These are phyloP conservation scores for Aspergillus melleus DNA, from an alignment of 2,329 filamentous ascomycete species.

Conservation along the genomic window DNA sequence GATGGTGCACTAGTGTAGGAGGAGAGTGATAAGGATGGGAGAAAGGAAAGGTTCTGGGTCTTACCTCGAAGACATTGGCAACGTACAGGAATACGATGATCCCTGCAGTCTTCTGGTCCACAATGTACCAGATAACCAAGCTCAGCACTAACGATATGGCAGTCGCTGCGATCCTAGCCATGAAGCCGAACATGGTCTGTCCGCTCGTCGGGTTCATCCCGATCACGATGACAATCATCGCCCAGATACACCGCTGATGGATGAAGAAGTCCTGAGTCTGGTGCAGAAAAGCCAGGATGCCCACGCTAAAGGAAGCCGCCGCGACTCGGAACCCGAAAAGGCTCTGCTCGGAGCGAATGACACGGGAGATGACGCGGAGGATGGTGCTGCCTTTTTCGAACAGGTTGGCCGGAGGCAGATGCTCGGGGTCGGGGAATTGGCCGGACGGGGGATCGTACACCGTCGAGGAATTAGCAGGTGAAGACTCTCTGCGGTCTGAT, in stretches of 20 bases:
- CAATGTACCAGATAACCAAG: slow-evolving; percentile 71
- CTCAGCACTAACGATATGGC: slow-evolving; percentile 61
- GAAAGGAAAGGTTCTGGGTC: not conserved
- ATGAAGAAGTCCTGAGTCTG: slow-evolving; percentile 66
- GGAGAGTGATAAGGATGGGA: too few species aligned
- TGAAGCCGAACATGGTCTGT: slow-evolving; percentile 67
- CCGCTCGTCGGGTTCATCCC: slow-evolving; percentile 68
- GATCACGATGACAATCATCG: slow-evolving; percentile 72
- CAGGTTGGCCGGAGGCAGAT: slow-evolving; percentile 62
- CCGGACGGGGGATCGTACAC: slow-evolving; percentile 53
- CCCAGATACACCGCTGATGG: slow-evolving; percentile 69
- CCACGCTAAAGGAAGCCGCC: slow-evolving; percentile 69
- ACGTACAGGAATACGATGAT: slow-evolving; percentile 69
- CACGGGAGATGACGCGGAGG: slow-evolving; percentile 56
- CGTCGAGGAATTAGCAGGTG: slow-evolving; percentile 37
- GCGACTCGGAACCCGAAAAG: slow-evolving; percentile 69
- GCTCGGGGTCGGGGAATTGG: slow-evolving; percentile 62
- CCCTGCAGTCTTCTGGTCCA: slow-evolving; percentile 60
- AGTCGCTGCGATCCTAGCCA: slow-evolving; percentile 65
- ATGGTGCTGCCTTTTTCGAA: slow-evolving; percentile 63
- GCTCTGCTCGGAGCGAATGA: slow-evolving; percentile 65
- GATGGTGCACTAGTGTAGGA: not conserved
- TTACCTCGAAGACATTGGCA: slow-evolving; percentile 57
- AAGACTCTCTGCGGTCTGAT: slow-evolving; percentile 16
- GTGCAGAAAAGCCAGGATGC: slow-evolving; percentile 65